Evolutionary conservation across 179 eudicot species (phyloP).

Genomic region (Beta lomatogona): DNA sequence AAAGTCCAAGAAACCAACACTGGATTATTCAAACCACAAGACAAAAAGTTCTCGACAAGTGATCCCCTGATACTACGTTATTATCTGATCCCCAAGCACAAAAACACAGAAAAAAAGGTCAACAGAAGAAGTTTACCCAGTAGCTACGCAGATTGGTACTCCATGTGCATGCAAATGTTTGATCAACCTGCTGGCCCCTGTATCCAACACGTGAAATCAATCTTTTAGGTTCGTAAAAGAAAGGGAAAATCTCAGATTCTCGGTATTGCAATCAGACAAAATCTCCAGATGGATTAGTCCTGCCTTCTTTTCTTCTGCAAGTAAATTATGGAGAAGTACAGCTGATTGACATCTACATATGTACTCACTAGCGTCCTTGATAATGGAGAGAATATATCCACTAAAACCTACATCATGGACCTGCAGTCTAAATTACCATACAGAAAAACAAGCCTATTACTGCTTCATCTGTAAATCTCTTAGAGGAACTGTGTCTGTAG

Average conservation of each 20-base stretch:
- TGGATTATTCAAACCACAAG: background rate
- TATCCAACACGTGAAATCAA: slow-evolving; percentile 18
- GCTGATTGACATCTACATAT: no score
- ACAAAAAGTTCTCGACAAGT: background rate
- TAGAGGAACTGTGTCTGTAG: background rate
- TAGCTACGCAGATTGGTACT: slow-evolving; percentile 83
- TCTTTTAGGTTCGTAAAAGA: background rate
- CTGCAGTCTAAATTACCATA: background rate
- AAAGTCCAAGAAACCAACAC: background rate
- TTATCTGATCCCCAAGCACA: background rate
- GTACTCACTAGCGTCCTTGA: no score
- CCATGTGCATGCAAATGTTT: slow-evolving; percentile 72
- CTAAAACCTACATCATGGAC: background rate
- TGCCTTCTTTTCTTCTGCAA: background rate
- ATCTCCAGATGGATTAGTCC: background rate
- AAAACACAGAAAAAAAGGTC: slow-evolving; percentile 11
- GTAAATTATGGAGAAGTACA: no score
- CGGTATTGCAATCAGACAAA: background rate
- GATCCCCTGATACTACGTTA: background rate
- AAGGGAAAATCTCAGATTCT: slow-evolving; percentile 5
- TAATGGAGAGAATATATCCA: background rate
- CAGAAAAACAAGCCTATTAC: background rate
- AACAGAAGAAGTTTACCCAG: slow-evolving; percentile 54
- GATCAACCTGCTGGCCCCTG: slow-evolving; percentile 78
- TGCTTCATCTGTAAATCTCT: background rate